Percentiles rank a stretch among this genome's conserved stretches.
Conservation (phyloP, 148 eudicot species). For the Heliamphora exappendiculata region DNA sequence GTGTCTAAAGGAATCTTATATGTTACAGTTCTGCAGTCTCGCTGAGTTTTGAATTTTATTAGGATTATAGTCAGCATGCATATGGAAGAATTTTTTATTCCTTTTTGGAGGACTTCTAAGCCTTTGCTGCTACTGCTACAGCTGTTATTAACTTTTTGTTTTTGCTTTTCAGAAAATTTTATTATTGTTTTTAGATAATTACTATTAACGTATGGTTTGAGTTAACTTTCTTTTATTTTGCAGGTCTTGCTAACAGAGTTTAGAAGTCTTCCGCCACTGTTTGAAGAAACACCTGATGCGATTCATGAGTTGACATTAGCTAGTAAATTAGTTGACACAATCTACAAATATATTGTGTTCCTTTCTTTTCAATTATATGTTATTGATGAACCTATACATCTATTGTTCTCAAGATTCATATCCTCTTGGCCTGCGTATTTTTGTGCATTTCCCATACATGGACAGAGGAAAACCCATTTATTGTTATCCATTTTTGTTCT, state of each 20-base stretch:
- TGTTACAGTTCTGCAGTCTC: background rate
- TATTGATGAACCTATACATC: background rate
- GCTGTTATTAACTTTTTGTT: background rate
- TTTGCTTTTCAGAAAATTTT: too few species aligned
- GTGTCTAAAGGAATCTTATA: too few species aligned
- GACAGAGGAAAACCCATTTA: background rate
- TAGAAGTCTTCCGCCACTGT: conserved; percentile 80
- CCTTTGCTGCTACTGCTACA: background rate
- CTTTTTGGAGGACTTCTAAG: background rate
- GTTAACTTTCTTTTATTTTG: conserved; percentile 13
- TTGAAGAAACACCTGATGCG: conserved; percentile 65
- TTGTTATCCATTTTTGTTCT: background rate
- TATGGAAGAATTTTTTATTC: background rate
- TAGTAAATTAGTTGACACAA: conserved; percentile 34
- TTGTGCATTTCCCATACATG: background rate
- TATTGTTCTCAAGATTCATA: background rate
- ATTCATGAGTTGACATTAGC: conserved; percentile 73
- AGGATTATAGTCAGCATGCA: background rate
- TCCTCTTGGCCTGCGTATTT: background rate
- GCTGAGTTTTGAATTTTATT: background rate
- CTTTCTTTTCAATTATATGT: background rate
- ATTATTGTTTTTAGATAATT: background rate
- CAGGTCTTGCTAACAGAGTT: conserved; percentile 70
- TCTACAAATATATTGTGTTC: background rate
- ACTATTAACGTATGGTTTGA: background rate